Percentiles rank a stretch among this genome's conserved stretches.
Conservation (phyloP, 345 rosid species). For the Salix dunnii region DNA sequence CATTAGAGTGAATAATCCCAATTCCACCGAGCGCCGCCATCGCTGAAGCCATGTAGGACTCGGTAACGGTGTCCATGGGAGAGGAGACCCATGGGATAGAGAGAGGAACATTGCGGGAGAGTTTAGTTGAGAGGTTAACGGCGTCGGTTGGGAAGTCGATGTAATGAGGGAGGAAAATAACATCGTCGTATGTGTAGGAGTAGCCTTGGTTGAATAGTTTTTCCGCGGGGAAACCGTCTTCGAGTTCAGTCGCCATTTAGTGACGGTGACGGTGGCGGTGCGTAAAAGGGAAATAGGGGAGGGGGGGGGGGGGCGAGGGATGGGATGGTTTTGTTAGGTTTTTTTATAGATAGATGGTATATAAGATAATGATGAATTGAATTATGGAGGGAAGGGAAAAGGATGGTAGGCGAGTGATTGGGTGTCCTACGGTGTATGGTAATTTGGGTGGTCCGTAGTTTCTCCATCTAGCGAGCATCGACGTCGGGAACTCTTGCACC, state of each 20-base stretch:
- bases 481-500: too few relatives aligned
- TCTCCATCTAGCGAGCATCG: too few relatives aligned
- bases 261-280: neutral
- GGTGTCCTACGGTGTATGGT: neutral
- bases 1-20: slow-evolving; percentile 73
- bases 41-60: slow-evolving; percentile 80
- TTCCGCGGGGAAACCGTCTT: slow-evolving; percentile 65
- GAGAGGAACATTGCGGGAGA: slow-evolving; percentile 64
- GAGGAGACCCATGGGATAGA: slow-evolving; percentile 84
- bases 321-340: neutral
- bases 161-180: slow-evolving; percentile 83
- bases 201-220: slow-evolving; percentile 71
- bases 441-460: neutral
- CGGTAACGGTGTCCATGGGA: slow-evolving; percentile 96
- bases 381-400: slow-evolving; percentile 17
- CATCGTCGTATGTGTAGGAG: slow-evolving; percentile 90
- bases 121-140: slow-evolving; percentile 66
- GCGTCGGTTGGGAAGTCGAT: slow-evolving; percentile 85
- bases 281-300: neutral
- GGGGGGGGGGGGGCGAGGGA: neutral
- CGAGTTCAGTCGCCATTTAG: slow-evolving; percentile 21
- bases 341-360: neutral
- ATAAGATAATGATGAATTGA: neutral
- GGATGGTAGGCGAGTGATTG: neutral
- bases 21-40: slow-evolving; percentile 85